Evolutionary conservation across 805 yeast species (phyloP).

Genomic region (Saccharomycopsis microspora): DNA sequence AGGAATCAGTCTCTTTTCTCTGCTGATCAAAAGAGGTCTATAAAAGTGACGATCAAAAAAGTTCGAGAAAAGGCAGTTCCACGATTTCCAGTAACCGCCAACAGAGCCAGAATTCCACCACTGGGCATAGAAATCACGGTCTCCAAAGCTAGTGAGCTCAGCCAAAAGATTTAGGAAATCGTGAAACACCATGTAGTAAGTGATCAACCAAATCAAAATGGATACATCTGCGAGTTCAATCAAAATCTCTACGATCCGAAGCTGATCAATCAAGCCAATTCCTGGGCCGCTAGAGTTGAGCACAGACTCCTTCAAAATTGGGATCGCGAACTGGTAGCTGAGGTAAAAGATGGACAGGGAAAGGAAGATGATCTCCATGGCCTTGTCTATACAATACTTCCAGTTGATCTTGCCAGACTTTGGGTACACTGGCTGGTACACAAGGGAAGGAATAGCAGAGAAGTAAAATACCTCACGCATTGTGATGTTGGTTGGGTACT

Average conservation of each 20-base stretch:
- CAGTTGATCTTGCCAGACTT: conserved; percentile 22
- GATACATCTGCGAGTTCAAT: conserved; percentile 29
- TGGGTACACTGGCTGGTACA: conserved; percentile 39
- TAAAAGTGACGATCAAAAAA: conserved; percentile 33
- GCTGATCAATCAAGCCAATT: neutral
- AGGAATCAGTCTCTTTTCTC: neutral
- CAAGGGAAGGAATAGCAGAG: conserved; percentile 36
- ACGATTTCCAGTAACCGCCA: conserved; percentile 33
- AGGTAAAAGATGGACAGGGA: conserved; percentile 26
- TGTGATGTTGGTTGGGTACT: conserved; percentile 31
- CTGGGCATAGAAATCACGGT: conserved; percentile 33
- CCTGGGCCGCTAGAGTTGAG: conserved; percentile 13
- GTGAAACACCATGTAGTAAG: conserved; percentile 32
- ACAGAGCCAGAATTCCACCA: conserved; percentile 43
- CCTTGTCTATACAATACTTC: conserved; percentile 23
- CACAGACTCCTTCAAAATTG: conserved; percentile 28
- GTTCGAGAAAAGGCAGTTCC: conserved; percentile 34
- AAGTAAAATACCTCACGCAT: conserved; percentile 25
- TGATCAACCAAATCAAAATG: conserved; percentile 32
- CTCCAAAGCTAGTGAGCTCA: conserved; percentile 32
- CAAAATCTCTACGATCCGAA: conserved; percentile 24
- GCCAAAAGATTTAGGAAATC: conserved; percentile 31
- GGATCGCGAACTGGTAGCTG: conserved; percentile 30
- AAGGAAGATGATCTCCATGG: conserved; percentile 25
- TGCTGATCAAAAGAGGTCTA: conserved; percentile 24